These are phyloP conservation scores for Chytriomyces sp. DNA, from an alignment of 192 early-diverging fungal species.

Conservation along the genomic window DNA sequence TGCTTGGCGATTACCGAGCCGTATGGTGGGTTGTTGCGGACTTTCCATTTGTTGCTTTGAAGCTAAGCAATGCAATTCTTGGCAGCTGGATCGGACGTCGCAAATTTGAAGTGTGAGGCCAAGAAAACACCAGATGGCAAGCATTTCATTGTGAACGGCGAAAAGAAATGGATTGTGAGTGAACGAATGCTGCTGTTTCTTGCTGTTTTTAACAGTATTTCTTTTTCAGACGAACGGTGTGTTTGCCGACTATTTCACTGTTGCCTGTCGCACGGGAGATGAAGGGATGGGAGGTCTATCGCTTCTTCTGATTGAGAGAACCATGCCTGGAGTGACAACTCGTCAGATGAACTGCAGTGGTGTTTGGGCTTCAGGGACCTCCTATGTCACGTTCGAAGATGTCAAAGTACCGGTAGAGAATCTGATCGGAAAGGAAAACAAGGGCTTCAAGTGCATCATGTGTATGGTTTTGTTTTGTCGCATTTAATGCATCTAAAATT, in stretches of 20 bases:
- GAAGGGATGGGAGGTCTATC: conserved; percentile 80
- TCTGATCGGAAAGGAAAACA: conserved; percentile 83
- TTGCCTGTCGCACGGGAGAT: conserved; percentile 78
- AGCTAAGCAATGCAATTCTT: not conserved
- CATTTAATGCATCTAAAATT: not conserved
- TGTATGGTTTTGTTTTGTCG: conserved; percentile 35
- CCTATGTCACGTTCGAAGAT: conserved; percentile 64
- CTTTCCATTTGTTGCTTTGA: not conserved
- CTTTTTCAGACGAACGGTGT: conserved; percentile 66
- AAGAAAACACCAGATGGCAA: conserved; percentile 73
- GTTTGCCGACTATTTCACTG: conserved; percentile 86
- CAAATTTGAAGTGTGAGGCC: conserved; percentile 71
- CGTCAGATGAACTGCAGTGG: conserved; percentile 85
- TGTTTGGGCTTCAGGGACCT: conserved; percentile 82
- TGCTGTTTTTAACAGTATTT: not conserved
- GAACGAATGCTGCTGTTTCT: not conserved
- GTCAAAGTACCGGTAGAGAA: conserved; percentile 86
- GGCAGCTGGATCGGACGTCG: conserved; percentile 71
- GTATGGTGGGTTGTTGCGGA: conserved; percentile 24
- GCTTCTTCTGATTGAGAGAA: conserved; percentile 73
- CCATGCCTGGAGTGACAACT: conserved; percentile 76
- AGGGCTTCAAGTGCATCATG: conserved; percentile 74
- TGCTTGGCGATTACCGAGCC: conserved; percentile 86
- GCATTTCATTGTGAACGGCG: conserved; percentile 76
- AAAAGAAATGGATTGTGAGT: conserved; percentile 65